A percentile compares a stretch with the other conserved stretches of the same genome.
phyloP scores from a whole-genome alignment of 2,329 filamentous ascomycete species.

The Claviceps humidiphila region DNA sequence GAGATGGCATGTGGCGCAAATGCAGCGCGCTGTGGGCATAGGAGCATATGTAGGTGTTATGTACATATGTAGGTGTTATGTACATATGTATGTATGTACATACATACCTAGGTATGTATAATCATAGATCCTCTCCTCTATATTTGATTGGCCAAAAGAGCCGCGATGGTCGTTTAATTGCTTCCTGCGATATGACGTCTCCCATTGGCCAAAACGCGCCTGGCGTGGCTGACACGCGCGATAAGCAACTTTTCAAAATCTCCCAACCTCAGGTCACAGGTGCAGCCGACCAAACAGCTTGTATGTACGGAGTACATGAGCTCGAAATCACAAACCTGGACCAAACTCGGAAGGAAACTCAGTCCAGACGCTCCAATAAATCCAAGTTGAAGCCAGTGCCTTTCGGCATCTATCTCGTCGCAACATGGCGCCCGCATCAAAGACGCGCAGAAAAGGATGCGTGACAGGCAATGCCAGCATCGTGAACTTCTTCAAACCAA shows the following conservation, averaged over 20 bases:
- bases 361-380: not conserved
- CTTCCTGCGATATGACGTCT: not conserved
- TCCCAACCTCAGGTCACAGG: too few relatives aligned
- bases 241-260: too few relatives aligned
- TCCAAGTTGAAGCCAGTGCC: not conserved
- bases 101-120: too few relatives aligned
- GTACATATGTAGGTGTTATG: too few relatives aligned
- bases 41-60: too few relatives aligned
- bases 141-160: too few relatives aligned
- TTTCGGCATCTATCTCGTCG: not conserved
- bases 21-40: too few relatives aligned
- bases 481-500: conserved; percentile 26
- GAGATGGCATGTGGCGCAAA: too few relatives aligned
- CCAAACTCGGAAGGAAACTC: not conserved
- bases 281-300: not conserved
- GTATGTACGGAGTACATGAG: not conserved
- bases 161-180: not conserved
- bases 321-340: not conserved
- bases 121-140: too few relatives aligned
- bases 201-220: not conserved
- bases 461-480: conserved; percentile 17
- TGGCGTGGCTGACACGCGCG: too few relatives aligned
- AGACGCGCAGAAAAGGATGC: conserved; percentile 8
- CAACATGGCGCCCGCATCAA: conserved; percentile 12
- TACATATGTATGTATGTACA: too few relatives aligned